These are phyloP conservation scores for Suillus plorans DNA, from an alignment of 768 basidiomycete genomes.

Conservation along the genomic window DNA sequence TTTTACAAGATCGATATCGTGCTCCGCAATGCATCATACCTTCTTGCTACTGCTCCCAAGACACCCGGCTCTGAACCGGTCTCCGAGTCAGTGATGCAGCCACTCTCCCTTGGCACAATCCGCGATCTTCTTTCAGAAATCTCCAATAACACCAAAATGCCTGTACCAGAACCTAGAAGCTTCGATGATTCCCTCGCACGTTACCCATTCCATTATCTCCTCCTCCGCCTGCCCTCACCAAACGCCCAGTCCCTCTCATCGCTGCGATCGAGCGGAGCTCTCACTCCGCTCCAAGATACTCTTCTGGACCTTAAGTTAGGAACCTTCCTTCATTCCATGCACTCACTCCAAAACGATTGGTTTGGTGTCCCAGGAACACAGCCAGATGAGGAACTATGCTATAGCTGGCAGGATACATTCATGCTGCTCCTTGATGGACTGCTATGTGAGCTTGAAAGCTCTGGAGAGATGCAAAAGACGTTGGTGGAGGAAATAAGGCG, in stretches of 20 bases:
- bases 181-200: constrained; percentile 47
- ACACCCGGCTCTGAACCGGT: constrained; percentile 11
- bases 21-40: constrained; percentile 17
- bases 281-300: constrained; percentile 38
- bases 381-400: constrained; percentile 32
- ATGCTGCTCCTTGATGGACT: constrained; percentile 56
- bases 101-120: constrained; percentile 35
- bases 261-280: constrained; percentile 29
- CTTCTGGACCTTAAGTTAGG: constrained; percentile 64
- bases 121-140: constrained; percentile 43
- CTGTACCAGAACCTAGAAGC: constrained; percentile 43
- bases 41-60: constrained; percentile 21
- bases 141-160: constrained; percentile 45
- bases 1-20: constrained; percentile 29
- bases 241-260: constrained; percentile 34
- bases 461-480: constrained; percentile 24
- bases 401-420: constrained; percentile 80
- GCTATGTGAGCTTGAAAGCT: constrained; percentile 35
- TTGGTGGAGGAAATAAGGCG: constrained; percentile 45
- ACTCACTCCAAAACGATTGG: constrained; percentile 75
- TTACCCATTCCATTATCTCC: constrained; percentile 50
- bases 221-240: constrained; percentile 38
- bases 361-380: constrained; percentile 54
- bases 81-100: background rate
- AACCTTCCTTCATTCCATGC: constrained; percentile 58